Conservation (phyloP, 257 asterid species). For the Solanum pennellii region DNA sequence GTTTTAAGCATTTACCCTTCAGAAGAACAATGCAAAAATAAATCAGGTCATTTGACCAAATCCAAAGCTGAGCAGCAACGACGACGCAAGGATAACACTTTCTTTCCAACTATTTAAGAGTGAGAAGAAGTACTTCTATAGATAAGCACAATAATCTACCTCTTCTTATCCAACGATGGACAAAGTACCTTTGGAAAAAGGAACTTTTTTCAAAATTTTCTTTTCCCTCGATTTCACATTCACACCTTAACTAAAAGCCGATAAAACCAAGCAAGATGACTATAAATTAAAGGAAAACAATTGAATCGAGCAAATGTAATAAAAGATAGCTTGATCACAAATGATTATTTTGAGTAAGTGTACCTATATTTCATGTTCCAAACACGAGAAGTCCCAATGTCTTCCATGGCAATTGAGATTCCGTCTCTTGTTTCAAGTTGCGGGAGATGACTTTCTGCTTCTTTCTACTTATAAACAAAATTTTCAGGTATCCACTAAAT, state of each 20-base stretch:
- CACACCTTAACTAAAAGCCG: background rate
- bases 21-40: background rate
- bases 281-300: background rate
- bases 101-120: background rate
- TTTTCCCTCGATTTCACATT: background rate
- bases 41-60: background rate
- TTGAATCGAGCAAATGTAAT: background rate
- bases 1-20: background rate
- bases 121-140: background rate
- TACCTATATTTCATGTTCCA: constrained; percentile 93
- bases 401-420: constrained; percentile 79
- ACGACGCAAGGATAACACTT: background rate
- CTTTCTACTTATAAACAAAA: constrained; percentile 35
- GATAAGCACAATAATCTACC: background rate
- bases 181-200: background rate
- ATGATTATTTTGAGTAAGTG: background rate
- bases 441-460: constrained; percentile 88
- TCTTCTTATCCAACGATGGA: background rate
- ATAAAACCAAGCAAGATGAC: background rate
- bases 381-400: constrained; percentile 71
- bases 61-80: background rate
- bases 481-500: background rate
- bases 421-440: constrained; percentile 88
- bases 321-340: background rate
- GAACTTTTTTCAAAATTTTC: background rate